Evolutionary conservation across 2,329 filamentous ascomycete species (phyloP), one percentile per base, ranked within the genome.

Genomic region (Neofusicoccum cordaticola): DNA sequence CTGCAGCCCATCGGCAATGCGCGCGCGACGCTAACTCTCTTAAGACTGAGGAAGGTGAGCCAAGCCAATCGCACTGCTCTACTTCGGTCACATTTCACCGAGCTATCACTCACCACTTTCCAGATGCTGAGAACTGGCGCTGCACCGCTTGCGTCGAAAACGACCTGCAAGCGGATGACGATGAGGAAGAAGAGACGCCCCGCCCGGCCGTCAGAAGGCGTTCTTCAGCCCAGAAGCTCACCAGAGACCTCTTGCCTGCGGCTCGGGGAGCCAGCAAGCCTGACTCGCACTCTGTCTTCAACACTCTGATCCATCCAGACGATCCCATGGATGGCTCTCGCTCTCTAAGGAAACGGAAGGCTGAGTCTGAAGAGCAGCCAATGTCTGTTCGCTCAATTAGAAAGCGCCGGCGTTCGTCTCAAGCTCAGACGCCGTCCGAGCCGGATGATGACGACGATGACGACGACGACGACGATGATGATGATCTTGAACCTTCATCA

Each of bases 1-100:
- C 74, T 81, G 74, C 81, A 97, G 94, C 93, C 73, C 94, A 98
- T 82, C 88, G 90, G 76, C 90, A 95, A 84, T 97, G 94, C 79
- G 93, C 92, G 65, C 88, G 90, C 73, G 86, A 90, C 74, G 86
- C 87, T 74, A 85, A 85, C 66, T 86, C 86, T 68, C 79, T 91
- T 71, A 81, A 80, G 70, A 79, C 83, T 68, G 84, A 86, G 67
- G 84, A 88, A 76, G 85, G 91, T 93, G 84, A 77, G 84, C 62
- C 62, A 64, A 64, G 62, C 62, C 74, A 67, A 68, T 65, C 63
- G 65, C 58, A 44, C 53, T 63, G 37, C 64, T 52, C 47, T 39
- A 35, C 52, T 65, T 53, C 45, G 47, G 17, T 62, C 66, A 57
- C 62, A 67, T 65, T 53, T 44, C 39, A 53, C 44, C 34, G 56